Evolutionary conservation across 192 early-diverging fungal genomes (phyloP).

Genomic region (Coemansia furcata): DNA sequence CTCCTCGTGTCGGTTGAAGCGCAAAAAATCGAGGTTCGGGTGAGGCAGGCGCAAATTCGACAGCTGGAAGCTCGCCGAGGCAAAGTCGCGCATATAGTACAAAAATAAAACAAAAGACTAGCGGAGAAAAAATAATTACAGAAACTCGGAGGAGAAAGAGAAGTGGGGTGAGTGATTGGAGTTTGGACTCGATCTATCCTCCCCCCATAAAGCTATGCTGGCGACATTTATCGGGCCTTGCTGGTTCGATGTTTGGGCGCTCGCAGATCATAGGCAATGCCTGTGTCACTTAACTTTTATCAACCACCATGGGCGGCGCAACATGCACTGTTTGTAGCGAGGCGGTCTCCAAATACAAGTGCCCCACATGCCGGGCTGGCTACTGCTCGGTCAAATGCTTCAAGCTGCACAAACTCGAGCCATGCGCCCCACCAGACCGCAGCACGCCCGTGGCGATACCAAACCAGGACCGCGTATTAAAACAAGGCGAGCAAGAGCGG

Average conservation of each 20-base stretch:
- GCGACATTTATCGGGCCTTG: neutral
- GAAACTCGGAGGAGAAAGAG: neutral
- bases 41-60: slow-evolving; percentile 26
- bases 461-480: neutral
- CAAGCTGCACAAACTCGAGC: slow-evolving; percentile 37
- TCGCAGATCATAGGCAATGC: neutral
- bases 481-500: neutral
- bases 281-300: neutral
- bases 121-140: neutral
- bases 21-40: slow-evolving; percentile 28
- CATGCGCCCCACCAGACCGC: slow-evolving; percentile 11
- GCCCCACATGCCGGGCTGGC: slow-evolving; percentile 33
- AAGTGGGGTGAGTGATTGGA: neutral
- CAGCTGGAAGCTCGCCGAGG: slow-evolving; percentile 23
- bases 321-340: slow-evolving; percentile 40
- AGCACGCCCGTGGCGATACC: neutral
- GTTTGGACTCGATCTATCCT: neutral
- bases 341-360: slow-evolving; percentile 46
- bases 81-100: slow-evolving; percentile 11
- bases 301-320: slow-evolving; percentile 6
- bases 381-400: slow-evolving; percentile 51
- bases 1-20: slow-evolving; percentile 23
- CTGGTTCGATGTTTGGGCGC: neutral
- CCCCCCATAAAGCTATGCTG: slow-evolving; percentile 22
- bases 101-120: neutral